Base-by-base conservation (phyloP, 2,329 filamentous ascomycete species). In the Pseudocercospora pini-densiflorae region DNA sequence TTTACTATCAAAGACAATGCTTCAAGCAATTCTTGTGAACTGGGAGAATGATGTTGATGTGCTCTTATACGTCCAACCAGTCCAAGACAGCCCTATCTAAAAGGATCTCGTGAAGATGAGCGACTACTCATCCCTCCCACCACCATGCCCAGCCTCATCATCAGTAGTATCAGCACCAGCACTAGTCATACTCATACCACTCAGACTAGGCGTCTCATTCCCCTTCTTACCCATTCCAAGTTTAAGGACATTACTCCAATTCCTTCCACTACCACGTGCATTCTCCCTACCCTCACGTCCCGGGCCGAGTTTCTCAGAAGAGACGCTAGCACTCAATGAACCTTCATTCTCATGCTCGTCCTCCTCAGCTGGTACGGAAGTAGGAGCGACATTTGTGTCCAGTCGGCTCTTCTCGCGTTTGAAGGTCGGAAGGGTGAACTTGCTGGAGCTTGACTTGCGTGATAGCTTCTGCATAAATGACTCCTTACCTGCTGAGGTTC, bases 401-500 rank as follows among this genome's bases (percentile, higher is more conserved):
- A 78, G 47, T 71, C 75, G 40, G 12, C 66, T 73, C 67, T 81
- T 82, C 59, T 80, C 77, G 12, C 75, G 69, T 61, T 77, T 77
- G 63, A 78, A 78, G 10, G 72, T 75, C 9, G 77, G 75, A 59
- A 79, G 76, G 1, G 70, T 70, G 72, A 84, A 84, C 61, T 84
- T 83, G 61, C 77, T 79, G 0, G 80, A 79, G 65, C 78, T 81
- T 40, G 78, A 78, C 71, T 85, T 85, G 61, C 83, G 80, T 4
- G 79, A 79, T 45, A 85, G 77, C 67, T 84, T 84, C 66, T 81
- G 78, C 81, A 85, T 84, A 70, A 84, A 82, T 1, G 77, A 78
- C 59, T 84, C 82, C 62, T 81, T 83, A 65, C 80, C 79, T 24
- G 62, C 71, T 49, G 76, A 68, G 40, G 73, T 73, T 53, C 73